Percentiles rank a stretch among this genome's conserved stretches.
Conservation (phyloP, 306 rosid genomes). For the Medicago truncatula region DNA sequence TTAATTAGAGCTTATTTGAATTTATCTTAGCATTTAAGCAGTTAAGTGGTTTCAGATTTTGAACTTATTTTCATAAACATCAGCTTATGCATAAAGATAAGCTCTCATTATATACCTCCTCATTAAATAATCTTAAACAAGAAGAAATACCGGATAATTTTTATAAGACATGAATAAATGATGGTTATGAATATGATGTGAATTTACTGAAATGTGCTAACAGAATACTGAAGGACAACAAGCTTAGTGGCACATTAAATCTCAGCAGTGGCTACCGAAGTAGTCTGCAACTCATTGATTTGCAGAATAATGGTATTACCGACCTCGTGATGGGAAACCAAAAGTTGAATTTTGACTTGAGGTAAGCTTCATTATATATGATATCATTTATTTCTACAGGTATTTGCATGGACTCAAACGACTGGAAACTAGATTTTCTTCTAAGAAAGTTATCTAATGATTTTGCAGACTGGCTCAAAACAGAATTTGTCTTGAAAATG, state of each 20-base stretch:
- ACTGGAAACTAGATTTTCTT: constrained; percentile 21
- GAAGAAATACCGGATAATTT: too few relatives aligned
- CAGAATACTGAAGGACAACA: constrained; percentile 46
- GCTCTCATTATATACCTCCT: too few relatives aligned
- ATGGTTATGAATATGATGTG: too few relatives aligned
- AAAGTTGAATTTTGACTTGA: constrained; percentile 17
- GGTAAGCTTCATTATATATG: constrained; percentile 41
- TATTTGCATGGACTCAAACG: constrained; percentile 27
- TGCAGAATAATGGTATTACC: constrained; percentile 39
- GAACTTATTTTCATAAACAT: too few relatives aligned
- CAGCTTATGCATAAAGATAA: too few relatives aligned
- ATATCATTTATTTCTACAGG: background rate
- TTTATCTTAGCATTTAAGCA: too few relatives aligned
- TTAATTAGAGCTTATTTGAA: too few relatives aligned
- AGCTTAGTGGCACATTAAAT: constrained; percentile 45
- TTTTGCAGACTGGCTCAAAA: constrained; percentile 61
- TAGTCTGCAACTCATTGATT: constrained; percentile 47
- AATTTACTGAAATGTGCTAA: constrained; percentile 32
- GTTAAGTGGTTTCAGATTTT: too few relatives aligned
- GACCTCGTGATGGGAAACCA: constrained; percentile 7
- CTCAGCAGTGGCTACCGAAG: constrained; percentile 39
- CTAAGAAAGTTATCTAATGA: constrained; percentile 34
- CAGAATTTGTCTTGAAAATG: constrained; percentile 50
- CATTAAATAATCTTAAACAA: too few relatives aligned
- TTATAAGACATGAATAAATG: too few relatives aligned